A percentile compares a stretch with the other conserved stretches of the same genome.
Conservation (phyloP, 306 rosid genomes). For the Sophora flavescens region DNA sequence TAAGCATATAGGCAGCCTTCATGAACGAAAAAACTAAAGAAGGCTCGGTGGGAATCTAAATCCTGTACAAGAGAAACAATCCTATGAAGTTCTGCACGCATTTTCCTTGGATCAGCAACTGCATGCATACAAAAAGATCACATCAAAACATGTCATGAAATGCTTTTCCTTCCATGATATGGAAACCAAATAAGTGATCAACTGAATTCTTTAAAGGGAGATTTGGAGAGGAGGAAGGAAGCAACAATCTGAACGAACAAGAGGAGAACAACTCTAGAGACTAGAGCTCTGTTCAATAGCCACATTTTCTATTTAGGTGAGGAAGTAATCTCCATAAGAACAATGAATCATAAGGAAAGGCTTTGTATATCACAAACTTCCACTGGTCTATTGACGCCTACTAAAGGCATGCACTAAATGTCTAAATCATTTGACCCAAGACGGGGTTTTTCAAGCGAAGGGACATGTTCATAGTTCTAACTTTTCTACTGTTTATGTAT, state of each 20-base stretch:
- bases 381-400: background rate
- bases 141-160: conserved; percentile 28
- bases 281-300: background rate
- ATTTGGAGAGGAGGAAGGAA: background rate
- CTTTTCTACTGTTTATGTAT: background rate
- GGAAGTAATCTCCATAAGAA: background rate
- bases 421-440: background rate
- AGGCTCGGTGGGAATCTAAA: conserved; percentile 64
- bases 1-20: conserved; percentile 67
- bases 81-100: conserved; percentile 56
- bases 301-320: background rate
- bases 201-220: background rate
- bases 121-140: conserved; percentile 45
- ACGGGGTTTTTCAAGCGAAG: background rate
- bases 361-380: background rate
- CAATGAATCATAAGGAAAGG: background rate
- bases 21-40: conserved; percentile 54
- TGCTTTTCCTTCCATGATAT: background rate
- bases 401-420: too few relatives aligned
- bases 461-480: conserved; percentile 1
- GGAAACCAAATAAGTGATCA: conserved; percentile 11
- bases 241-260: background rate
- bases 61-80: conserved; percentile 76
- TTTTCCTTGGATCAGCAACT: conserved; percentile 55
- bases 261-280: background rate